A percentile compares a stretch with the other conserved stretches of the same genome.
phyloP scores from a whole-genome alignment of 257 asterid species.

The Nicotiana attenuata region DNA sequence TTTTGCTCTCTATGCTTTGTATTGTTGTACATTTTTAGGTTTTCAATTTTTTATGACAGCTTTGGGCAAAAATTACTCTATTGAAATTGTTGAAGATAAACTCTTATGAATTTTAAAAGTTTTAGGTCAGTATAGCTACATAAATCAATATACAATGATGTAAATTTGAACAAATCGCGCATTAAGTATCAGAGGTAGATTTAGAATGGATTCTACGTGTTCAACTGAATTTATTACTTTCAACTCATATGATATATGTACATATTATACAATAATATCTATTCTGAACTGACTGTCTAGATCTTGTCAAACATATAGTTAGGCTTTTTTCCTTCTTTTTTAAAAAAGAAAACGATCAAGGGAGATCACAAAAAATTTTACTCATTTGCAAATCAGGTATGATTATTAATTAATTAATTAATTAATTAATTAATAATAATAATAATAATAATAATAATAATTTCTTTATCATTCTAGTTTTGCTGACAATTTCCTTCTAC shows the following conservation, averaged over 20 bases:
- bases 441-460: background rate
- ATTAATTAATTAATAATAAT: too few relatives aligned
- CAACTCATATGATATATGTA: background rate
- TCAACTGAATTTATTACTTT: background rate
- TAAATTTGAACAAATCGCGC: background rate
- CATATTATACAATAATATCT: too few relatives aligned
- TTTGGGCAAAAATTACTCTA: background rate
- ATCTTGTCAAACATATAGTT: too few relatives aligned
- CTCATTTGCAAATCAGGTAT: too few relatives aligned
- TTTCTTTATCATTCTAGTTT: background rate
- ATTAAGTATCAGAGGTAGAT: background rate
- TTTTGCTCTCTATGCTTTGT: background rate
- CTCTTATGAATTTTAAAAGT: background rate
- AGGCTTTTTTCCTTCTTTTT: too few relatives aligned
- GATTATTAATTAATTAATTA: too few relatives aligned
- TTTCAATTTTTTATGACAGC: background rate
- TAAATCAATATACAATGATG: background rate
- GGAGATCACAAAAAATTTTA: too few relatives aligned
- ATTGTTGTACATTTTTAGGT: slow-evolving; percentile 7
- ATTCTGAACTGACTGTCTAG: too few relatives aligned
- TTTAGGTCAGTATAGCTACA: background rate
- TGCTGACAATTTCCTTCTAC: background rate
- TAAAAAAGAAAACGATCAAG: too few relatives aligned
- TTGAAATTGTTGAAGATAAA: slow-evolving; percentile 1
- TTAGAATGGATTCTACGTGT: background rate